Evolutionary conservation across 768 basidiomycete genomes (phyloP).

Genomic region (Psilocybe sp.): DNA sequence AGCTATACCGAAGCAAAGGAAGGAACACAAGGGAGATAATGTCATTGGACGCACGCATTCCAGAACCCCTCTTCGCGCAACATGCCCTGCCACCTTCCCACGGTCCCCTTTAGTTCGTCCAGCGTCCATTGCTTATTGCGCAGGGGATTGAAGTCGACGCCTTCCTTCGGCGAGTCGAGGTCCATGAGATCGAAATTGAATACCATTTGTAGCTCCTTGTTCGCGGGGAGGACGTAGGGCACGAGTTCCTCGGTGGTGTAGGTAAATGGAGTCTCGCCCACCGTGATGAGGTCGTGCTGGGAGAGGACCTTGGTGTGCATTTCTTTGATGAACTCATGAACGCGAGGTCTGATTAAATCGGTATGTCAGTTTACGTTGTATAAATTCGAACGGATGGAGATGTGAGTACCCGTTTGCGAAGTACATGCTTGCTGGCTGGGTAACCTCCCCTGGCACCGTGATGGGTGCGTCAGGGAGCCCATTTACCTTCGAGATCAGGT

Average conservation of each 20-base stretch:
- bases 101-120: constrained; percentile 44
- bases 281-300: constrained; percentile 58
- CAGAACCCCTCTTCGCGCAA: constrained; percentile 61
- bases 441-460: constrained; percentile 43
- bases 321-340: constrained; percentile 67
- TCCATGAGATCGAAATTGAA: constrained; percentile 66
- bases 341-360: constrained; percentile 42
- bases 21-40: too few relatives aligned
- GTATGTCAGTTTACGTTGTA: neutral
- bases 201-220: constrained; percentile 64
- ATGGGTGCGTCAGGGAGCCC: constrained; percentile 69
- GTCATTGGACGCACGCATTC: constrained; percentile 48
- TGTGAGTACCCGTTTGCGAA: constrained; percentile 56
- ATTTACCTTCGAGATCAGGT: constrained; percentile 59
- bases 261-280: constrained; percentile 63
- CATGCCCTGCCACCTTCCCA: constrained; percentile 55
- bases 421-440: constrained; percentile 51
- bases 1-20: constrained; percentile 1
- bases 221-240: constrained; percentile 51
- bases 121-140: constrained; percentile 48
- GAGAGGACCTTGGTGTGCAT: constrained; percentile 63
- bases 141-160: constrained; percentile 34
- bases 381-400: neutral
- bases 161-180: constrained; percentile 44
- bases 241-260: constrained; percentile 49